A percentile compares a stretch with the other conserved stretches of the same genome.
phyloP scores from a whole-genome alignment of 345 rosid species.

The Geranium rotundifolium region DNA sequence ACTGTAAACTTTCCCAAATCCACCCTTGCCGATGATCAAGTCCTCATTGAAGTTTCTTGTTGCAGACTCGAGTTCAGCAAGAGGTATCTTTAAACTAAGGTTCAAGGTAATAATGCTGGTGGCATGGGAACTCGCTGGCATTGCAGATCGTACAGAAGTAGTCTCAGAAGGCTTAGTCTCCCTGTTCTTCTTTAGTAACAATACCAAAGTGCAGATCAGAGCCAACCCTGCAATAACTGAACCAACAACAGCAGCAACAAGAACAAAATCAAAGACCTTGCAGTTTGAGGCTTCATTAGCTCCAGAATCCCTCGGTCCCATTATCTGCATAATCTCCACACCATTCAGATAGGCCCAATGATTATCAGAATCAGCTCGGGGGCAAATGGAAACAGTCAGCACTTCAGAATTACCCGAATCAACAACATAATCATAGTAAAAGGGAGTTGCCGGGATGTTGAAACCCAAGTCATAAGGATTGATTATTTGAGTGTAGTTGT shows the following conservation, averaged over 20 bases:
- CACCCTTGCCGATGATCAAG: conserved; percentile 33
- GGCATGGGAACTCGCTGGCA: background rate
- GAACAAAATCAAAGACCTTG: background rate
- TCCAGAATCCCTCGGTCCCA: conserved; percentile 8
- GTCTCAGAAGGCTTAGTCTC: conserved; percentile 1
- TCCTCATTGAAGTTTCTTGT: conserved; percentile 30
- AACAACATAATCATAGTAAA: conserved; percentile 28
- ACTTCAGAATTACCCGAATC: conserved; percentile 32
- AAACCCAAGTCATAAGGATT: conserved; percentile 2
- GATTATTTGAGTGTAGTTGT: conserved; percentile 11
- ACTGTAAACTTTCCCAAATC: conserved; percentile 33
- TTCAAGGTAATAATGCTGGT: conserved; percentile 15
- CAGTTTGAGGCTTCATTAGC: conserved; percentile 1
- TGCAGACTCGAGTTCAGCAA: conserved; percentile 28
- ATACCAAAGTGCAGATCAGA: conserved; percentile 16
- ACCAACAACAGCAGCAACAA: conserved; percentile 24
- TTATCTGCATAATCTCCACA: conserved; percentile 39
- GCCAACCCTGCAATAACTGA: conserved; percentile 17
- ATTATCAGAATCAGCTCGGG: accelerated
- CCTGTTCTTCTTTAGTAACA: conserved; percentile 16
- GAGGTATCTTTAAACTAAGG: conserved; percentile 27
- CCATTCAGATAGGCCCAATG: conserved; percentile 35
- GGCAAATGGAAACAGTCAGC: conserved; percentile 25
- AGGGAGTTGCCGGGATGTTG: conserved; percentile 12
- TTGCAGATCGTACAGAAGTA: too few relatives aligned